Conservation (phyloP, 202 grass and related monocot species). For the Zoysia matrella region DNA sequence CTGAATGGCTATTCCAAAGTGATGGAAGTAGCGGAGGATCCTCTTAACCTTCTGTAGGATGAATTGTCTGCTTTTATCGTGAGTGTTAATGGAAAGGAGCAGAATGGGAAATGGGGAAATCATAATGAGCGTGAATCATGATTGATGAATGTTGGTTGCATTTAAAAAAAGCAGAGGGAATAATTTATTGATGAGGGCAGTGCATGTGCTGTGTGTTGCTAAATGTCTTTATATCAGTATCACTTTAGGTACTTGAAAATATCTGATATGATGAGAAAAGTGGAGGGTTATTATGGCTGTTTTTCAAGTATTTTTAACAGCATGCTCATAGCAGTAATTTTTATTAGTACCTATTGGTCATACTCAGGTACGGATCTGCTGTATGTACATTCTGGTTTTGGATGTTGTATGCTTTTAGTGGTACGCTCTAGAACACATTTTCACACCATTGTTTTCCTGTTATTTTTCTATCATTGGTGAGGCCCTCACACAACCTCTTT, state of each 20-base stretch:
- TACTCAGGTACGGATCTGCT: constrained; percentile 23
- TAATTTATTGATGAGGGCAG: not conserved
- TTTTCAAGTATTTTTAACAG: not conserved
- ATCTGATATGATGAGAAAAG: not conserved
- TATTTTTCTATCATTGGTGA: not conserved
- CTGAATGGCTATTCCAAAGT: not conserved
- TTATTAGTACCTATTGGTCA: not conserved
- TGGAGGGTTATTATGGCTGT: not conserved
- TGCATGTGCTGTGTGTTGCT: constrained; percentile 10
- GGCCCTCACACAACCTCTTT: constrained; percentile 10
- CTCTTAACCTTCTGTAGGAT: not conserved
- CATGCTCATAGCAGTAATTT: not conserved
- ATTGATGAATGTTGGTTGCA: not conserved
- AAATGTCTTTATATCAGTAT: not conserved
- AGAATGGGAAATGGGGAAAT: not conserved
- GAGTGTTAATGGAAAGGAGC: not conserved
- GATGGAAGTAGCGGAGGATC: constrained; percentile 1
- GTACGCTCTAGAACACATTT: constrained; percentile 5
- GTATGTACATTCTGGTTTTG: constrained; percentile 20
- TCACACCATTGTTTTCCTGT: not conserved
- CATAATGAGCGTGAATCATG: not conserved
- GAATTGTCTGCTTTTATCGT: not conserved
- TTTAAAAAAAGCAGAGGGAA: not conserved
- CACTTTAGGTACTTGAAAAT: not conserved
- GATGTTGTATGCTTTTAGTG: constrained; percentile 13